These are phyloP conservation scores for Symbiodinium pilosum DNA, from an alignment of 73 alveolate species.

Conservation along the genomic window DNA sequence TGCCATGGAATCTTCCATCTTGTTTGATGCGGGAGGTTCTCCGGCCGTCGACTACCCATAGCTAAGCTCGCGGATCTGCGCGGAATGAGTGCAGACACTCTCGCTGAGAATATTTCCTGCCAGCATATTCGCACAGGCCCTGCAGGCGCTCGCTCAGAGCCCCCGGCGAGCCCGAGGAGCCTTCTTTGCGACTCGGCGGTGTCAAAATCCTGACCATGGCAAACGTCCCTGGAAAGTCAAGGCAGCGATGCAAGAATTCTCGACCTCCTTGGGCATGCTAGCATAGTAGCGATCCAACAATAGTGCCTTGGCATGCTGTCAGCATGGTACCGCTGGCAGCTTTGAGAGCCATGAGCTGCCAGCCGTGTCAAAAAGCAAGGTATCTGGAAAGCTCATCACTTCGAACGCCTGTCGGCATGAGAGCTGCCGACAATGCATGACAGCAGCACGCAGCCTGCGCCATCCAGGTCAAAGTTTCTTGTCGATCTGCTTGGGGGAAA, in stretches of 20 bases:
- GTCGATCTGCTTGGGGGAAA: slow-evolving; percentile 85
- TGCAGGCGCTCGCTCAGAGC: too few relatives aligned
- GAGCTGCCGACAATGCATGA: neutral
- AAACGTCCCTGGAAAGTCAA: neutral
- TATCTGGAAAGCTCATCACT: slow-evolving; percentile 80
- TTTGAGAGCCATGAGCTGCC: neutral
- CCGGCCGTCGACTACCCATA: too few relatives aligned
- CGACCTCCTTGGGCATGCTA: slow-evolving; percentile 68
- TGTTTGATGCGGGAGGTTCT: too few relatives aligned
- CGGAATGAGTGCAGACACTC: neutral
- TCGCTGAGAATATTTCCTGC: too few relatives aligned
- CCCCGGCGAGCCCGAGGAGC: slow-evolving; percentile 39
- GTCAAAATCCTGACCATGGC: neutral
- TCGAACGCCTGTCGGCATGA: slow-evolving; percentile 57
- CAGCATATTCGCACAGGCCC: too few relatives aligned
- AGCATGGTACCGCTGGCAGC: neutral
- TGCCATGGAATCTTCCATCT: too few relatives aligned
- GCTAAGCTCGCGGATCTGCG: neutral
- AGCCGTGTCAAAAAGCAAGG: slow-evolving; percentile 63
- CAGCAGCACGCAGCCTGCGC: slow-evolving; percentile 23
- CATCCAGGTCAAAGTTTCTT: slow-evolving; percentile 88
- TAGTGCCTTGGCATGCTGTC: slow-evolving; percentile 26
- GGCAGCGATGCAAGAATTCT: neutral
- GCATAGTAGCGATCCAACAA: slow-evolving; percentile 75
- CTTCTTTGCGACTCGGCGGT: slow-evolving; percentile 85